Percentiles rank a stretch among this genome's conserved stretches.
Evolutionary conservation across 306 rosid genomes (phyloP).

Genomic region (Vigna trinervia): DNA sequence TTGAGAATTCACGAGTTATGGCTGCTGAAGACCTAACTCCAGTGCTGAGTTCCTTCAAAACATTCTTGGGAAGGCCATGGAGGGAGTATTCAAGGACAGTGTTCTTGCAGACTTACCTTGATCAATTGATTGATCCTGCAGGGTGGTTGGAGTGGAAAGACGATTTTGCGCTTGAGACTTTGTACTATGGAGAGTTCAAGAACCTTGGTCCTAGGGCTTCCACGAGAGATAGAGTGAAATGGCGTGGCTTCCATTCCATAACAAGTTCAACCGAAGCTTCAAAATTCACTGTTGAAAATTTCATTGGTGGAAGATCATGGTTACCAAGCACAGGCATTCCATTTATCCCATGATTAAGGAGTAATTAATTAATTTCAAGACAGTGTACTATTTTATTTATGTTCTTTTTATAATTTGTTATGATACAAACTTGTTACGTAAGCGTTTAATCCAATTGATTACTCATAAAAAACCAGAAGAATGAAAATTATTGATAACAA

Average conservation of each 20-base stretch:
- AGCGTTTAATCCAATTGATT: background rate
- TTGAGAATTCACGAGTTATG: constrained; percentile 55
- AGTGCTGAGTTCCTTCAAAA: constrained; percentile 42
- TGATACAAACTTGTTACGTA: background rate
- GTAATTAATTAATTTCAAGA: background rate
- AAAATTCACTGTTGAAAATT: constrained; percentile 47
- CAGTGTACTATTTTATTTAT: background rate
- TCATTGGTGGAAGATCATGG: constrained; percentile 63
- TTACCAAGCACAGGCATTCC: constrained; percentile 58
- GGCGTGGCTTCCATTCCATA: constrained; percentile 62
- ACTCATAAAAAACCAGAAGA: background rate
- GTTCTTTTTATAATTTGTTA: too few species aligned
- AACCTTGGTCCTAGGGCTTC: constrained; percentile 58
- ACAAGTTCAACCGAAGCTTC: constrained; percentile 48
- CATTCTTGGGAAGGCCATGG: constrained; percentile 67
- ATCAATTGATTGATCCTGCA: constrained; percentile 51
- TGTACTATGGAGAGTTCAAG: constrained; percentile 66
- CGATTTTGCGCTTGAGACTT: constrained; percentile 53
- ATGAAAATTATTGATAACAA: too few species aligned
- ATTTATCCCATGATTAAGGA: constrained; percentile 30
- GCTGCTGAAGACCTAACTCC: constrained; percentile 48
- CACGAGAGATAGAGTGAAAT: constrained; percentile 52
- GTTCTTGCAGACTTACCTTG: constrained; percentile 47
- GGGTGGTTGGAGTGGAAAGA: constrained; percentile 72
- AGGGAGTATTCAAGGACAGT: constrained; percentile 60